Base-by-base conservation (phyloP, 2,329 filamentous ascomycete species). In the Grosmannia serpens region DNA sequence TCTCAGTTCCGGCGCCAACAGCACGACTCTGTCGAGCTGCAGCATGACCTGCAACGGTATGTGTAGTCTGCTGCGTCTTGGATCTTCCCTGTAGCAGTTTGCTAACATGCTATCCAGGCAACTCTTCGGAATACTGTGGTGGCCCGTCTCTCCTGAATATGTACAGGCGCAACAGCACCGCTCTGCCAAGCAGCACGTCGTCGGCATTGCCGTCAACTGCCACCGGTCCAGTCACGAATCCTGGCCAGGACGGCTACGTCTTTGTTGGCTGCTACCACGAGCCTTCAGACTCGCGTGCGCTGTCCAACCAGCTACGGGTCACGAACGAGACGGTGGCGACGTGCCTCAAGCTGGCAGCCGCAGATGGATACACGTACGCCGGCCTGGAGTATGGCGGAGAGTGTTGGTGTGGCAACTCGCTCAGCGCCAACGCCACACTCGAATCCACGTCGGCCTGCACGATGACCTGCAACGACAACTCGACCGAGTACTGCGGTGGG, bases 191-290 rank as follows among this genome's bases (percentile, higher is more conserved):
- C 13, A 3, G 2, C 20, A 27, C 52, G 15, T 7, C 22, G 8
- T 4, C 52, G 7, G 24, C 53, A 4, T 13, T 38, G 17, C 2
- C 38, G 6, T 22, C 53, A 5, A 4, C 38, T 7, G 17, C 62
- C 1, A 27, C 44, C 2, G 58, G 61, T 0, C 70, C 71, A 0
- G 56, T 63, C 6, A 68, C 70, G 3, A 76, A 76, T 59, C 67
- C 69, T 8, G 68, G 64, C 24, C 63, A 67, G 4, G 63, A 60
- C 35, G 64, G 64, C 17, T 73, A 68, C 56, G 52, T 49, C 4
- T 67, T 65, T 55, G 58, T 69, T 4, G 72, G 71, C 26, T 74
- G 72, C 60, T 73, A 72, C 60, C 62, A 62, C 17, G 67, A 69
- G 58, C 61, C 61, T 0, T 55, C 63, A 1, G 15, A 20, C 41